Conservation (phyloP, 805 yeast genomes). For the Kuraishia ogatae region DNA sequence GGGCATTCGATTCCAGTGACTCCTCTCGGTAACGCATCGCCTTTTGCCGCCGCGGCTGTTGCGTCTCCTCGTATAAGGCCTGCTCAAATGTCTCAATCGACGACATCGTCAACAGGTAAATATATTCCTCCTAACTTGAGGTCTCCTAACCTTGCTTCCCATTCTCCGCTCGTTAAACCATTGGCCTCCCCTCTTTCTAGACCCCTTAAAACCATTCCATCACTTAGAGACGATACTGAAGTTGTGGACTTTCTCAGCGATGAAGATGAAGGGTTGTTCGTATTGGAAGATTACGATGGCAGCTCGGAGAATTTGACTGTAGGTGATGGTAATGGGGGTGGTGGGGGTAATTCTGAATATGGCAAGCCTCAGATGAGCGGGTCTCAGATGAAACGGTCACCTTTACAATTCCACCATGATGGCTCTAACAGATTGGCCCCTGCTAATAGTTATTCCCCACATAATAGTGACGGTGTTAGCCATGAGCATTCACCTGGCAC, state of each 20-base stretch:
- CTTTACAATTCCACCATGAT: neutral
- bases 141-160: slow-evolving; percentile 26
- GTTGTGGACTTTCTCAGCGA: slow-evolving; percentile 9
- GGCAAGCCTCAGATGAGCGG: neutral
- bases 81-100: slow-evolving; percentile 5
- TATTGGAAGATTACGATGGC: slow-evolving; percentile 25
- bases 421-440: no score
- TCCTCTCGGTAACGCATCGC: neutral
- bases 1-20: neutral
- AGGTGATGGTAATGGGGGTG: neutral
- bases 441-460: no score
- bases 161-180: slow-evolving; percentile 11
- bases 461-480: neutral
- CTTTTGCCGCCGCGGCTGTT: neutral
- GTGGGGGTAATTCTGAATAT: neutral
- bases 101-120: slow-evolving; percentile 36
- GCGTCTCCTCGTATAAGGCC: slow-evolving; percentile 8
- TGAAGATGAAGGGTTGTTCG: slow-evolving; percentile 27
- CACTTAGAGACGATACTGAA: slow-evolving; percentile 19
- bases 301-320: slow-evolving; percentile 6
- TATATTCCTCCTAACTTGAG: slow-evolving; percentile 70
- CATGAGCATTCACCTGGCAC: neutral
- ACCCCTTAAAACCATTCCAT: slow-evolving; percentile 10
- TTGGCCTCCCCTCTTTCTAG: slow-evolving; percentile 10
- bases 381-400: neutral